phyloP scores from a whole-genome alignment of 768 basidiomycete species.

The Leccinum rimulosum region DNA sequence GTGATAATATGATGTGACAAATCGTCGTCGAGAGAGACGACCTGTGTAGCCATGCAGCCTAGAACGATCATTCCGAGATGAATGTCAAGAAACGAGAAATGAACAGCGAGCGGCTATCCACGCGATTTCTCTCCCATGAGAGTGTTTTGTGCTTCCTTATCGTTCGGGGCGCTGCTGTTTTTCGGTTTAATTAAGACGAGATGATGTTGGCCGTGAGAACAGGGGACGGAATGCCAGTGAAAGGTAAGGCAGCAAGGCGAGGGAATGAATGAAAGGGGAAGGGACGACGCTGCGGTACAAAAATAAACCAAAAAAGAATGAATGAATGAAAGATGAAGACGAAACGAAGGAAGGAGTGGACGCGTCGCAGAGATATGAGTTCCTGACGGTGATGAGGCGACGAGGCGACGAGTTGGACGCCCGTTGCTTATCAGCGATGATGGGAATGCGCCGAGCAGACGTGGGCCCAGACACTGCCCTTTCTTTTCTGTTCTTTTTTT shows the following conservation, averaged over 20 bases:
- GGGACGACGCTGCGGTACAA: neutral
- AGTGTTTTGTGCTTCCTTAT: neutral
- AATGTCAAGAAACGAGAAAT: conserved; percentile 2
- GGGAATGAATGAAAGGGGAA: neutral
- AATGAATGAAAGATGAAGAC: neutral
- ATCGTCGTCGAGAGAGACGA: neutral
- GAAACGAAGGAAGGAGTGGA: neutral
- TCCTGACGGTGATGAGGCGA: conserved; percentile 1
- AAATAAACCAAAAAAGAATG: conserved; percentile 5
- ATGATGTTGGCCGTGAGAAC: neutral
- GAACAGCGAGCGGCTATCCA: conserved; percentile 7
- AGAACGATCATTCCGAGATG: conserved; percentile 17
- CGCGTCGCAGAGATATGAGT: conserved; percentile 1
- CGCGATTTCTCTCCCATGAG: conserved; percentile 6
- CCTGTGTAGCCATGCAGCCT: neutral
- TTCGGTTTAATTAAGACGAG: neutral
- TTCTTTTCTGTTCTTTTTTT: neutral
- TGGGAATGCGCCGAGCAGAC: neutral
- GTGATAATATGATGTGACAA: neutral
- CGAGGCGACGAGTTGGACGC: neutral
- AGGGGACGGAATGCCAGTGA: neutral
- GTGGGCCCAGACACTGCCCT: conserved; percentile 11
- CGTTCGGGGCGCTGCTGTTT: neutral
- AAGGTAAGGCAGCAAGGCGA: neutral
- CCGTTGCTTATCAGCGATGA: conserved; percentile 8